Evolutionary conservation across 768 basidiomycete species (phyloP).

Genomic region (Punctularia strigosozonata): DNA sequence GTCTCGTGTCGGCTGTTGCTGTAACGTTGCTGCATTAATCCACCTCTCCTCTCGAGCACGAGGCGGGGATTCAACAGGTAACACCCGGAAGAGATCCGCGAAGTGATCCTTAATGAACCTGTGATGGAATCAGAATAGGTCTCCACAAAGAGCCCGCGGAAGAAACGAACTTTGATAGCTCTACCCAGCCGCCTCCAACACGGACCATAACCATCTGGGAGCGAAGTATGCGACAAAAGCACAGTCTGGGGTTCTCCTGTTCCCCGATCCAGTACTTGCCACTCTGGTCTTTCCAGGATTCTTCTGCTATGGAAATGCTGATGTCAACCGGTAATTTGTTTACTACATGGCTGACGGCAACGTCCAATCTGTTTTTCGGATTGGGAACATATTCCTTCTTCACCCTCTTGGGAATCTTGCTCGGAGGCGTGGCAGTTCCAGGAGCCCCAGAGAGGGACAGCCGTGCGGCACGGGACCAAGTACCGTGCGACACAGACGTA

Average conservation of each 20-base stretch:
- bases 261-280: slow-evolving; percentile 97
- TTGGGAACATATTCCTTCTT: slow-evolving; percentile 75
- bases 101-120: slow-evolving; percentile 86
- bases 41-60: slow-evolving; percentile 56
- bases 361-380: slow-evolving; percentile 84
- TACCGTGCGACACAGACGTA: slow-evolving; percentile 35
- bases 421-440: slow-evolving; percentile 34
- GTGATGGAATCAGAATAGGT: slow-evolving; percentile 6
- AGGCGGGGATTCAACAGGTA: slow-evolving; percentile 53
- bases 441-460: slow-evolving; percentile 39
- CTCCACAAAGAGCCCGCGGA: slow-evolving; percentile 1
- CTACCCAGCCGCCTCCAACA: slow-evolving; percentile 91
- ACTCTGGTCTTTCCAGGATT: slow-evolving; percentile 86
- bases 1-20: slow-evolving; percentile 38
- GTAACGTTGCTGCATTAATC: slow-evolving; percentile 69
- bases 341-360: slow-evolving; percentile 86
- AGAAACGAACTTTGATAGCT: slow-evolving; percentile 69
- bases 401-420: slow-evolving; percentile 22
- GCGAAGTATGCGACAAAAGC: slow-evolving; percentile 84
- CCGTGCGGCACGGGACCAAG: slow-evolving; percentile 61
- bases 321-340: slow-evolving; percentile 81
- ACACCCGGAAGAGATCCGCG: slow-evolving; percentile 68
- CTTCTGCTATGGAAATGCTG: slow-evolving; percentile 68
- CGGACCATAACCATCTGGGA: slow-evolving; percentile 95
- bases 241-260: slow-evolving; percentile 78